phyloP scores from a whole-genome alignment of 306 rosid species.

The Nissolia schottii region DNA sequence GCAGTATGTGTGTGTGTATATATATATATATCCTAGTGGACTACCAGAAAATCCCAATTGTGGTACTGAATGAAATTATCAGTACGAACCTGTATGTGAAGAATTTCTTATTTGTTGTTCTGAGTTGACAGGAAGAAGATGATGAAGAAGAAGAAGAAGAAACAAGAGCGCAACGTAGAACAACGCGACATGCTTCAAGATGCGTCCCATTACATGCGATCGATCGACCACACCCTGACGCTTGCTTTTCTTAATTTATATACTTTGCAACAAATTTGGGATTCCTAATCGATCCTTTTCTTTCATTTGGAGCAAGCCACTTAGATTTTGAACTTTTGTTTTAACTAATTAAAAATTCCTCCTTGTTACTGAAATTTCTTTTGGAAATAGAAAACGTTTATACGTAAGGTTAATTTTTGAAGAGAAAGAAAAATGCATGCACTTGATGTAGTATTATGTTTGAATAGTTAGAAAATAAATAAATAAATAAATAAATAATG shows the following conservation, averaged over 20 bases:
- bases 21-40: too few relatives aligned
- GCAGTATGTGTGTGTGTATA: too few relatives aligned
- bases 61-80: not conserved
- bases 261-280: not conserved
- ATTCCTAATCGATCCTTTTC: not conserved
- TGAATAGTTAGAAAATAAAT: too few relatives aligned
- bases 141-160: conserved; percentile 14
- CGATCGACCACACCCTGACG: too few relatives aligned
- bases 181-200: not conserved
- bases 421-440: not conserved
- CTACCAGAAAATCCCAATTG: not conserved
- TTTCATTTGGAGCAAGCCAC: conserved; percentile 9
- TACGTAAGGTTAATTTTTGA: not conserved
- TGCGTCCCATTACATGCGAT: not conserved
- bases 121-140: conserved; percentile 9
- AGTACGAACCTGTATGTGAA: not conserved
- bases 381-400: not conserved
- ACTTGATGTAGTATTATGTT: not conserved
- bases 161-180: not conserved
- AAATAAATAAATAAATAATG: too few relatives aligned
- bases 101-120: not conserved
- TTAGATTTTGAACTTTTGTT: not conserved
- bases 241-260: not conserved
- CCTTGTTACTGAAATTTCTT: not conserved
- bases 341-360: not conserved